phyloP scores from a whole-genome alignment of 306 rosid genomes.

The Trifolium pratense region DNA sequence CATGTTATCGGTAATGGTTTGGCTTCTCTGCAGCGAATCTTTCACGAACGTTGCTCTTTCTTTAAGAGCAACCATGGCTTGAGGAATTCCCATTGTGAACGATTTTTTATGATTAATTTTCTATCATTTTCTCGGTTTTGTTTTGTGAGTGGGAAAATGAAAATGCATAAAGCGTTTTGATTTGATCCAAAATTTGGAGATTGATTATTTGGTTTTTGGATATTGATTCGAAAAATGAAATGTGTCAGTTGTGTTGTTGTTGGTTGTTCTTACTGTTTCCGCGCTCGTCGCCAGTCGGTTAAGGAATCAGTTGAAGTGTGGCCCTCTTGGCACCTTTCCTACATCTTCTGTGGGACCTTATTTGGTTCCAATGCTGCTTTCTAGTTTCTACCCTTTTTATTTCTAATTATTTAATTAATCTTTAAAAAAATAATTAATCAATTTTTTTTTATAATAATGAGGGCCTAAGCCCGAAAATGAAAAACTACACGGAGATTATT shows the following conservation, averaged over 20 bases:
- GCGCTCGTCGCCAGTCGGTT: slow-evolving; percentile 33
- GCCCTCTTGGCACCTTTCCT: slow-evolving; percentile 28
- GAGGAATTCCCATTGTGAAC: slow-evolving; percentile 57
- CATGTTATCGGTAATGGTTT: slow-evolving; percentile 79
- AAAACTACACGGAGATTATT: too few relatives aligned
- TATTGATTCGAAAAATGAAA: slow-evolving; percentile 9
- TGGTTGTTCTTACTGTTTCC: slow-evolving; percentile 32
- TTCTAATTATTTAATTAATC: too few relatives aligned
- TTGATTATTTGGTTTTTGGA: neutral
- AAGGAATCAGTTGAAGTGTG: slow-evolving; percentile 36
- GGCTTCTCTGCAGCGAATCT: slow-evolving; percentile 81
- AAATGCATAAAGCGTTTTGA: neutral
- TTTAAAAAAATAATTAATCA: too few relatives aligned
- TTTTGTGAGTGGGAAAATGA: slow-evolving; percentile 39
- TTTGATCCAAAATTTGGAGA: slow-evolving; percentile 20
- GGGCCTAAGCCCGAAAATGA: too few relatives aligned
- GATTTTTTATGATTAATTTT: neutral
- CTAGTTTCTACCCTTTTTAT: slow-evolving; percentile 15
- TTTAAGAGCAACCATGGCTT: slow-evolving; percentile 66
- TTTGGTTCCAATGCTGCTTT: slow-evolving; percentile 38
- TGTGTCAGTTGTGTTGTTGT: slow-evolving; percentile 27
- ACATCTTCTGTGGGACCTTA: slow-evolving; percentile 35
- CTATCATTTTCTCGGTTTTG: slow-evolving; percentile 36
- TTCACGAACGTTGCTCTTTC: slow-evolving; percentile 64
- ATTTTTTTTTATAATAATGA: too few relatives aligned